Conservation (phyloP, 352 stramenopile genomes). For the Phytophthora vignae region DNA sequence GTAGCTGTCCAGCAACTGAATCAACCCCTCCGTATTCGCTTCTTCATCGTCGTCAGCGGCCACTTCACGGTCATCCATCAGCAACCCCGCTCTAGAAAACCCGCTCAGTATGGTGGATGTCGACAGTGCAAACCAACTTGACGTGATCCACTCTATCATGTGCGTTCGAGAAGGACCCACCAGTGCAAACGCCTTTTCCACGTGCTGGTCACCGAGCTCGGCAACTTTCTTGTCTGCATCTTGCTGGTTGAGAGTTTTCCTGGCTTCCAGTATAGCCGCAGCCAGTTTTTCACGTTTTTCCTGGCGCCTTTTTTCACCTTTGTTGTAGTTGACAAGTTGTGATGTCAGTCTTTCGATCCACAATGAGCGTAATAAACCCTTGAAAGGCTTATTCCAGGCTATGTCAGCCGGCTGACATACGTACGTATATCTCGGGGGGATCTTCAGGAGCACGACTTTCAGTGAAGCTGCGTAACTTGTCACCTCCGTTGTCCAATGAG, state of each 20-base stretch:
- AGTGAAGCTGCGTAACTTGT: slow-evolving; percentile 2
- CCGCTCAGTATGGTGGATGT: slow-evolving; percentile 8
- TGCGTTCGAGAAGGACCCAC: slow-evolving; percentile 5
- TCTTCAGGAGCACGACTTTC: neutral
- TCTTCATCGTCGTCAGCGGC: neutral
- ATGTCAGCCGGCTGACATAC: too few relatives aligned
- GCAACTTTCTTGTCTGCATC: slow-evolving; percentile 2
- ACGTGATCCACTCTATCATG: slow-evolving; percentile 18
- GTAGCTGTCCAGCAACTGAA: neutral
- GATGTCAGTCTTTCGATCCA: neutral
- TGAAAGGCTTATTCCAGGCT: slow-evolving; percentile 1
- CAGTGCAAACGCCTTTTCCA: slow-evolving; percentile 7
- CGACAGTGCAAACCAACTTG: slow-evolving; percentile 4
- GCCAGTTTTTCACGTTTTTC: slow-evolving; percentile 12
- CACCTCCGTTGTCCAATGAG: too few relatives aligned
- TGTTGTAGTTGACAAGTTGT: neutral
- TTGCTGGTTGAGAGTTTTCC: slow-evolving; percentile 1
- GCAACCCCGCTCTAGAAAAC: slow-evolving; percentile 7
- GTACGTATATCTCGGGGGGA: slow-evolving; percentile 2
- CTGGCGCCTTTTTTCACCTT: neutral
- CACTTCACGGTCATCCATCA: slow-evolving; percentile 6
- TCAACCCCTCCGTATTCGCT: neutral
- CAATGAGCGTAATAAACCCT: neutral
- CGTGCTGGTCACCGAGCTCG: slow-evolving; percentile 2
- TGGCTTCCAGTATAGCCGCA: slow-evolving; percentile 7